Conservation (phyloP, 2,329 filamentous ascomycete species). For the Penicillium crustosum region DNA sequence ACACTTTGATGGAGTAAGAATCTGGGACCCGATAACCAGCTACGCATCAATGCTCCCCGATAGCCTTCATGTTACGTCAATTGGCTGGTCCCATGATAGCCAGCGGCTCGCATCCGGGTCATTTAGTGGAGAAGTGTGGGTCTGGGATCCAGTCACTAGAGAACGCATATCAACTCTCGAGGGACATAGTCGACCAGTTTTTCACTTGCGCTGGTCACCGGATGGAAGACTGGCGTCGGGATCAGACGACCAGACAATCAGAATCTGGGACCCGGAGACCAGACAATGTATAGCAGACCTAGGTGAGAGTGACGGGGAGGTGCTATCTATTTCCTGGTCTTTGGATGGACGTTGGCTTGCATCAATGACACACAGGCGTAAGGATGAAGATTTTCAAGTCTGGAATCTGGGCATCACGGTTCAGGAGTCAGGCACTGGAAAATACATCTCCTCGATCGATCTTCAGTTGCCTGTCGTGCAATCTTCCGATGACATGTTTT, state of each 20-base stretch:
- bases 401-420: not conserved
- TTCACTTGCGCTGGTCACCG: not conserved
- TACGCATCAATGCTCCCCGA: not conserved
- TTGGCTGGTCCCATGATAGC: not conserved
- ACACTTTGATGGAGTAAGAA: too few relatives aligned
- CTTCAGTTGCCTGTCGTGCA: not conserved
- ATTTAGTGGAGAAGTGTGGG: not conserved
- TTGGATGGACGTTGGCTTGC: not conserved
- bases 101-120: not conserved
- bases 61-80: not conserved
- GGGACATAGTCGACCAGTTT: not conserved
- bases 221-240: not conserved
- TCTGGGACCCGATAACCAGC: too few relatives aligned
- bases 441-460: not conserved
- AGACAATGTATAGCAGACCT: not conserved
- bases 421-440: not conserved
- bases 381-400: not conserved
- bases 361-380: not conserved
- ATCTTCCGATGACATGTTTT: too few relatives aligned
- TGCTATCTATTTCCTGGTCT: not conserved
- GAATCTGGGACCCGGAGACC: not conserved
- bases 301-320: not conserved
- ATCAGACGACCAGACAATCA: not conserved
- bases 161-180: not conserved
- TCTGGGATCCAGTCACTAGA: not conserved